A percentile compares a stretch with the other conserved stretches of the same genome.
These are phyloP conservation scores for Mucor ambiguus DNA, from an alignment of 371 early-diverging fungal species.

Conservation along the genomic window DNA sequence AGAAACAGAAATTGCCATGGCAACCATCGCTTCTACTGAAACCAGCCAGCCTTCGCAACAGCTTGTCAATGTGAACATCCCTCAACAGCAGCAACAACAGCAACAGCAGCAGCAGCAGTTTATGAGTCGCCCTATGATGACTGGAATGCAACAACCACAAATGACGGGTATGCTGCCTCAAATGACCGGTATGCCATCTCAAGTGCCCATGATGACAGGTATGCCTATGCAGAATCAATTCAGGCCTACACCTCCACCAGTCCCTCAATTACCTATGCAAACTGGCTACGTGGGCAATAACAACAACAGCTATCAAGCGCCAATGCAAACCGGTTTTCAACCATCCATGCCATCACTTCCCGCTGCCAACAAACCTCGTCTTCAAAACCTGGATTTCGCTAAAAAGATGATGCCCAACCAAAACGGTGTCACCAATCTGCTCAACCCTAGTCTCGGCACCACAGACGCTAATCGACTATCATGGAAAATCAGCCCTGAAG, in stretches of 20 bases:
- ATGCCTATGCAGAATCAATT: constrained; percentile 4
- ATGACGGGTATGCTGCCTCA: constrained; percentile 21
- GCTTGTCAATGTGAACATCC: constrained; percentile 7
- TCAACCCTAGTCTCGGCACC: constrained; percentile 31
- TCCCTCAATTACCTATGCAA: constrained; percentile 23
- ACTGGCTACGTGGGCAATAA: constrained; percentile 10
- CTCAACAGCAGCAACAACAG: constrained; percentile 27
- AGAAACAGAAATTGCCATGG: constrained; percentile 53
- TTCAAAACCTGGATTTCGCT: constrained; percentile 48
- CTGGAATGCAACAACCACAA: constrained; percentile 26
- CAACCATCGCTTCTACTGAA: constrained; percentile 52
- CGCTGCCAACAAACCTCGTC: constrained; percentile 33
- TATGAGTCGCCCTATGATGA: constrained; percentile 22
- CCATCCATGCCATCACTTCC: constrained; percentile 16
- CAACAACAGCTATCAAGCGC: constrained; percentile 18
- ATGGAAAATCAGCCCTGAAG: constrained; percentile 84
- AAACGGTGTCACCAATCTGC: constrained; percentile 33
- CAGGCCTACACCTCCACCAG: constrained; percentile 20
- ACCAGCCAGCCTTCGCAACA: constrained; percentile 24
- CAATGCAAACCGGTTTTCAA: constrained; percentile 33
- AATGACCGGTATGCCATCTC: constrained; percentile 17
- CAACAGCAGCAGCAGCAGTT: constrained; percentile 26
- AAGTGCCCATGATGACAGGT: constrained; percentile 33
- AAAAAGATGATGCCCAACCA: constrained; percentile 59
- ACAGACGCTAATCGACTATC: constrained; percentile 26